These are phyloP conservation scores for Paecilomyces variotii DNA, from an alignment of 2,329 filamentous ascomycete species.

Conservation along the genomic window DNA sequence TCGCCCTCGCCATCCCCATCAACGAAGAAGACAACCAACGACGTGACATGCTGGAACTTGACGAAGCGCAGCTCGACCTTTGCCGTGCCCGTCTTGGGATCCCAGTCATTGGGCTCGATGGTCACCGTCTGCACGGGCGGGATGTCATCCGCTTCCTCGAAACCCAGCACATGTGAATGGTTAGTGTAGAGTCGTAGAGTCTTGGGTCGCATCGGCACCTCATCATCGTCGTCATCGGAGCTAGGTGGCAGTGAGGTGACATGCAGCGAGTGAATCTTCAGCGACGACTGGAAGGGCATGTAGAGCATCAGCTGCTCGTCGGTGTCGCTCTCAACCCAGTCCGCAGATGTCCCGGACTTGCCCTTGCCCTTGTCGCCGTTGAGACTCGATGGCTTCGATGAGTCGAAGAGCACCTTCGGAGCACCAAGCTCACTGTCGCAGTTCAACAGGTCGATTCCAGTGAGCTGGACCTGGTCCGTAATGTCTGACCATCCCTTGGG, in stretches of 20 bases:
- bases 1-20: constrained; percentile 78
- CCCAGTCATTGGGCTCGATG: constrained; percentile 72
- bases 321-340: constrained; percentile 94
- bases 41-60: constrained; percentile 93
- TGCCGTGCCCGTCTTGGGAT: constrained; percentile 60
- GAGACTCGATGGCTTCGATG: constrained; percentile 56
- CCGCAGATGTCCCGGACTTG: constrained; percentile 50
- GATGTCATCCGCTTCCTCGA: constrained; percentile 87
- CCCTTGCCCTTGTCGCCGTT: constrained; percentile 34
- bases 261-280: constrained; percentile 83
- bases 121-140: constrained; percentile 72
- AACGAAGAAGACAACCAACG: constrained; percentile 78
- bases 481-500: constrained; percentile 79
- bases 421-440: constrained; percentile 67
- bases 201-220: constrained; percentile 70
- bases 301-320: constrained; percentile 95
- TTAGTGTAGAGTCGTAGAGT: constrained; percentile 84
- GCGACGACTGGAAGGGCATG: constrained; percentile 74
- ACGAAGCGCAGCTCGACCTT: constrained; percentile 75
- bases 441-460: constrained; percentile 80
- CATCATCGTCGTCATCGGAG: constrained; percentile 60
- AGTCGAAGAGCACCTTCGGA: constrained; percentile 67
- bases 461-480: constrained; percentile 70
- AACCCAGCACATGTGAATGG: constrained; percentile 80
- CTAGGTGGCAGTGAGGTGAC: constrained; percentile 69